A percentile compares a stretch with the other conserved stretches of the same genome.
phyloP scores from a whole-genome alignment of 2,329 filamentous ascomycete genomes.

The Hymenoscyphus infarciens region DNA sequence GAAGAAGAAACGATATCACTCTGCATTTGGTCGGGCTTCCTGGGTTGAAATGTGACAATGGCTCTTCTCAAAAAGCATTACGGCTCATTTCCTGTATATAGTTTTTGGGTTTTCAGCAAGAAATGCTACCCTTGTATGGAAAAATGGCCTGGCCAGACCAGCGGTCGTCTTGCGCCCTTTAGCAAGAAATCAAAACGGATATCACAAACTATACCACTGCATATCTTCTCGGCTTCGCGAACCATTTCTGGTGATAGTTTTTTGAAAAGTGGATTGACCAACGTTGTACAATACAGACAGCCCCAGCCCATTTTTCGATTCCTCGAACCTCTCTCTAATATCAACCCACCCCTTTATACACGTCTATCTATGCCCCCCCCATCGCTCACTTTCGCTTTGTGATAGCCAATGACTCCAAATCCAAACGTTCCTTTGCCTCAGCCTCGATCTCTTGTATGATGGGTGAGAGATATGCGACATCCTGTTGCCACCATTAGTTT shows the following conservation, averaged over 20 bases:
- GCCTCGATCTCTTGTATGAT: slow-evolving; percentile 67
- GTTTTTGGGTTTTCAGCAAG: slow-evolving; percentile 12
- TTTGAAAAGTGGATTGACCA: slow-evolving; percentile 20
- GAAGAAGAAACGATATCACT: slow-evolving; percentile 9
- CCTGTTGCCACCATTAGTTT: slow-evolving; percentile 43
- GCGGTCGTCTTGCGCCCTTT: background rate
- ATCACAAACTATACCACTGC: background rate
- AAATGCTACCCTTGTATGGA: slow-evolving; percentile 14
- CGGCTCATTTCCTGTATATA: slow-evolving; percentile 25
- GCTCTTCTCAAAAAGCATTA: slow-evolving; percentile 8
- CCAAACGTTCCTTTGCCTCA: slow-evolving; percentile 63
- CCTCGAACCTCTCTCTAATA: slow-evolving; percentile 13
- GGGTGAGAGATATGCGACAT: slow-evolving; percentile 60
- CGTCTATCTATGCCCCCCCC: slow-evolving; percentile 1
- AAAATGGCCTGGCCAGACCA: background rate
- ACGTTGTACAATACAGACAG: slow-evolving; percentile 27
- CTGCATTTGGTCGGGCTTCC: slow-evolving; percentile 8
- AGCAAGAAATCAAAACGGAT: slow-evolving; percentile 6
- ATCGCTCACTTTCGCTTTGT: slow-evolving; percentile 34
- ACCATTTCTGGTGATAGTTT: background rate
- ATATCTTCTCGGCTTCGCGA: background rate
- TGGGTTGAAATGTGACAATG: slow-evolving; percentile 11
- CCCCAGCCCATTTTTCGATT: slow-evolving; percentile 3
- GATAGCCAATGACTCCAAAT: slow-evolving; percentile 64
- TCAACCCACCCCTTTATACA: slow-evolving; percentile 21